phyloP scores from a whole-genome alignment of 495 filamentous ascomycete genomes.

The Pseudevernia furfuracea region DNA sequence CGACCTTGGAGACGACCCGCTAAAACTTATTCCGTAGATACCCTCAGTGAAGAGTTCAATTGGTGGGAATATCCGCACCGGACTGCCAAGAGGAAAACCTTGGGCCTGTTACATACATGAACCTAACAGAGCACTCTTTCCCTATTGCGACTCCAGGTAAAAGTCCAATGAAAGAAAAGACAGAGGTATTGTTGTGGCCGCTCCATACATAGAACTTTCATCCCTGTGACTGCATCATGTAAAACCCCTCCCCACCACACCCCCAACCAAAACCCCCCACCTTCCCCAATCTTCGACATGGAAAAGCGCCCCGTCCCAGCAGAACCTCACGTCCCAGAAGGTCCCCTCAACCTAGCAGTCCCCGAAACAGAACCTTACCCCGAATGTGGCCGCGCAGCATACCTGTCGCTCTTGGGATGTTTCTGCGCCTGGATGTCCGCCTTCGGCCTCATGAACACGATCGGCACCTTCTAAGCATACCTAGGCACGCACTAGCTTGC shows the following conservation, averaged over 20 bases:
- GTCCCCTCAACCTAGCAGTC: background rate
- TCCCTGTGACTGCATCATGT: background rate
- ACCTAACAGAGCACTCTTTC: too few relatives aligned
- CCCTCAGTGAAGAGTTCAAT: too few relatives aligned
- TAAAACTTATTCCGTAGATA: too few relatives aligned
- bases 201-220: too few relatives aligned
- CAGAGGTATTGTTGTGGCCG: too few relatives aligned
- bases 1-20: too few relatives aligned
- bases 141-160: too few relatives aligned
- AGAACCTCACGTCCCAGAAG: background rate
- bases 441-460: slow-evolving; percentile 66
- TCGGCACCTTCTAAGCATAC: slow-evolving; percentile 69
- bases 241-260: background rate
- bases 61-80: too few relatives aligned
- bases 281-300: background rate
- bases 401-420: slow-evolving; percentile 3
- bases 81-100: too few relatives aligned
- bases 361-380: background rate
- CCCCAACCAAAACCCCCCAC: background rate
- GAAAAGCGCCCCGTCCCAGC: background rate
- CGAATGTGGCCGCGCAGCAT: slow-evolving; percentile 1
- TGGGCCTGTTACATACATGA: too few relatives aligned
- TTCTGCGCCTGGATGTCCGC: slow-evolving; percentile 42
- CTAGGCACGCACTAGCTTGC: slow-evolving; percentile 58
- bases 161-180: too few relatives aligned